Percentiles rank a stretch among this genome's conserved stretches.
Conservation (phyloP, 108 stramenopile genomes). For the Bacterosira constricta region DNA sequence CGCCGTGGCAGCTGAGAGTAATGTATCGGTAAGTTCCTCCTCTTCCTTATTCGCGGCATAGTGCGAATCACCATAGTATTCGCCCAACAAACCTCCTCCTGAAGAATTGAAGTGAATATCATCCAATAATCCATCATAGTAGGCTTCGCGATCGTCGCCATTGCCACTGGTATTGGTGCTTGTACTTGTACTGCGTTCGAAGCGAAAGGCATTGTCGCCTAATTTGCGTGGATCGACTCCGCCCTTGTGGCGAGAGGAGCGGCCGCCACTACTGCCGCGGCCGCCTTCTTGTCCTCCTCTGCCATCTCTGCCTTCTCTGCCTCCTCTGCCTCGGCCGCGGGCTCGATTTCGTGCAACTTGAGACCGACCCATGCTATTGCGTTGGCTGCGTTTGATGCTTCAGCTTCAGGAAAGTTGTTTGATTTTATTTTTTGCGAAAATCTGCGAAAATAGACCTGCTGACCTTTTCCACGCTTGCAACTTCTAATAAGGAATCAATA, state of each 20-base stretch:
- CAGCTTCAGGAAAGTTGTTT: background rate
- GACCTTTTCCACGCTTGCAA: too few relatives aligned
- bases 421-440: background rate
- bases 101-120: background rate
- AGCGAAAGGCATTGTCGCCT: slow-evolving; percentile 18
- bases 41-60: background rate
- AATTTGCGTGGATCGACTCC: background rate
- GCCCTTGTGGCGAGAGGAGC: background rate
- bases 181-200: background rate
- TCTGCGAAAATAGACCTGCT: background rate
- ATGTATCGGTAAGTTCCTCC: background rate
- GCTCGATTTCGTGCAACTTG: slow-evolving; percentile 33
- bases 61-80: slow-evolving; percentile 7
- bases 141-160: background rate
- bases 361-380: slow-evolving; percentile 32
- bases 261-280: background rate
- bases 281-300: slow-evolving; percentile 1
- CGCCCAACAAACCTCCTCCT: background rate
- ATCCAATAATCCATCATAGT: background rate
- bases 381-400: too few relatives aligned
- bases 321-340: slow-evolving; percentile 16
- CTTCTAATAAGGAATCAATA: too few relatives aligned
- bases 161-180: background rate
- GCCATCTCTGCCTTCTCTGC: slow-evolving; percentile 8
- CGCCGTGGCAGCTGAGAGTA: background rate